These are phyloP conservation scores for Rhodofomes roseus DNA, from an alignment of 1,284 basidiomycete genomes.

Conservation along the genomic window DNA sequence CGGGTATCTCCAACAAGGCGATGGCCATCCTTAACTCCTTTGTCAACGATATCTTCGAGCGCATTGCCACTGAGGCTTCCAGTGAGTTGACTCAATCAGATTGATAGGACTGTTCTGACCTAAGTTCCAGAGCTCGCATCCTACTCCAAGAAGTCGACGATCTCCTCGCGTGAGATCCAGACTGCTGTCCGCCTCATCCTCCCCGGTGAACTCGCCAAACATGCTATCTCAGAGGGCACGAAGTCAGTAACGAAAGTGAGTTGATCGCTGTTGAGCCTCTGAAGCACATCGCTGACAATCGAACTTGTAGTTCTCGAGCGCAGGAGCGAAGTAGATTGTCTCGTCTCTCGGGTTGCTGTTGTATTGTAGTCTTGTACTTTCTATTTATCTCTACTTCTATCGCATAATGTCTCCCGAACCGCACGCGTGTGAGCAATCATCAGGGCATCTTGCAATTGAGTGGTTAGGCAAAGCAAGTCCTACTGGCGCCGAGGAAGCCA, in stretches of 20 bases:
- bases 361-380: conserved; percentile 26
- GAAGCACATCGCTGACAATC: not conserved
- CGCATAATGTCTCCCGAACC: not conserved
- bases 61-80: conserved; percentile 87
- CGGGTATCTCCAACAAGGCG: conserved; percentile 96
- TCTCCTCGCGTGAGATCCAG: conserved; percentile 93
- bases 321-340: conserved; percentile 47
- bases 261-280: not conserved
- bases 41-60: conserved; percentile 92
- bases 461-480: not conserved
- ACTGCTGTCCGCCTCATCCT: conserved; percentile 90
- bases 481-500: conserved; percentile 25
- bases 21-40: conserved; percentile 95
- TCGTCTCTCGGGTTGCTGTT: conserved; percentile 18
- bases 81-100: conserved; percentile 43
- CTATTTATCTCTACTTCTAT: conserved; percentile 24
- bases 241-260: conserved; percentile 43
- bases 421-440: too few relatives aligned
- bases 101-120: conserved; percentile 5
- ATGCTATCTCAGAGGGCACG: conserved; percentile 77
- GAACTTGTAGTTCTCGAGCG: conserved; percentile 54
- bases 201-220: conserved; percentile 83
- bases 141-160: conserved; percentile 93
- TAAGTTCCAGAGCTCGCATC: conserved; percentile 70
- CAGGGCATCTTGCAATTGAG: too few relatives aligned